These are phyloP conservation scores for Mycena venus DNA, from an alignment of 768 basidiomycete genomes.

Conservation along the genomic window DNA sequence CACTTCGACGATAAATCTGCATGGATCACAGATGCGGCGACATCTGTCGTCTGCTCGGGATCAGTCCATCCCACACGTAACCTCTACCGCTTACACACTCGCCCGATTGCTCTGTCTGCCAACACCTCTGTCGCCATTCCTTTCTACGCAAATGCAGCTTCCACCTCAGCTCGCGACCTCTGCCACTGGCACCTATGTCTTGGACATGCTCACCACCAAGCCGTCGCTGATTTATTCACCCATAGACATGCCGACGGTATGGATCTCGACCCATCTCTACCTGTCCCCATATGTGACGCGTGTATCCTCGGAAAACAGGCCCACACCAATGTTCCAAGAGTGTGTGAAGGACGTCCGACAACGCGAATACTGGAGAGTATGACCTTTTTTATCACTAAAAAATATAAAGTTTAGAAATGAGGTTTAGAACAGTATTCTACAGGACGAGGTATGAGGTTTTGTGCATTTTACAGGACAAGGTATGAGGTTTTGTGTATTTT, in stretches of 20 bases:
- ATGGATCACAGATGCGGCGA: background rate
- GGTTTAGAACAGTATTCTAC: too few species aligned
- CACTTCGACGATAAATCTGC: background rate
- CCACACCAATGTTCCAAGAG: constrained; percentile 46
- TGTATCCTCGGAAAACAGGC: too few species aligned
- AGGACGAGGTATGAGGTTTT: too few species aligned
- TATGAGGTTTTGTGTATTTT: too few species aligned
- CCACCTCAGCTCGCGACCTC: background rate
- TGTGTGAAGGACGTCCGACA: constrained; percentile 36
- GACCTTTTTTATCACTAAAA: too few species aligned
- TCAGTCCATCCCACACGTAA: background rate
- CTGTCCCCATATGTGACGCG: too few species aligned
- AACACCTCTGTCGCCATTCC: background rate
- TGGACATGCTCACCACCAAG: too few species aligned
- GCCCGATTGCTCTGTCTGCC: background rate
- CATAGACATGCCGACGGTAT: too few species aligned
- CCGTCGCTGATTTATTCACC: too few species aligned
- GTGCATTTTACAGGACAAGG: too few species aligned
- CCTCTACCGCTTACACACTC: background rate
- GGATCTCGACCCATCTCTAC: too few species aligned
- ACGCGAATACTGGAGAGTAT: constrained; percentile 40
- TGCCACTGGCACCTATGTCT: constrained; percentile 23
- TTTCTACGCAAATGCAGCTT: background rate
- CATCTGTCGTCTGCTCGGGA: background rate
- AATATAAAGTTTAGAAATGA: too few species aligned